Base-by-base conservation (phyloP, 768 basidiomycete species). In the Serendipita sp. region DNA sequence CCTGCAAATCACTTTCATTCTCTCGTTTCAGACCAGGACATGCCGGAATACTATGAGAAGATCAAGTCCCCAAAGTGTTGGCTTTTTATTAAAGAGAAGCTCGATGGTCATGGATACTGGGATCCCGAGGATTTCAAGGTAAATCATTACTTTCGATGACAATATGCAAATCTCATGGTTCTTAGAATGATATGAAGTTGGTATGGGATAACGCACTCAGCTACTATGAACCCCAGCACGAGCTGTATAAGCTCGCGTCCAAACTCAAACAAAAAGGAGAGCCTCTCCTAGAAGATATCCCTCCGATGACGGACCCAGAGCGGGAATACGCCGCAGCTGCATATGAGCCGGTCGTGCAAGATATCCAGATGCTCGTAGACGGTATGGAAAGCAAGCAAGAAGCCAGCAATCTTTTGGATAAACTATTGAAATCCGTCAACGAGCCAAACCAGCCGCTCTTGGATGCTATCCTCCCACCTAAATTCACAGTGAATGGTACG, bases 1-100 rank as follows among this genome's bases (percentile, higher is more conserved):
- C 80, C 82, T 16, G 75, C 80, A 3, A 85, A 85, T 48, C 79
- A 84, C 66, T 98, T 98, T 75, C 82, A 82, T 65, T 82, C 85
- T 66, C 91, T 94, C 0, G 92, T 97, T 43, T 86, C 84, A 45
- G 84, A 77, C 68, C 75, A 74, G 0, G 82, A 87, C 44, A 91
- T 94, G 0, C 89, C 88, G 1, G 94, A 97, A 70, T 99, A 99
- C 72, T 91, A 87, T 70, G 86, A 91, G 52, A 77, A 96, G 40
- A 80, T 99, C 69, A 79, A 83, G 69, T 76, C 79, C 2, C 96
- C 96, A 0, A 96, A 96, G 91, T 87, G 86, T 66, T 93, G 94
- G 84, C 78, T 78, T 11, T 79, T 78, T 33, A 95, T 99, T 70
- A 86, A 90, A 52, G 73, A 75, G 33, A 95, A 90, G 72, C 76